These are phyloP conservation scores for Striga hermonthica DNA, from an alignment of 305 asterid species.

Conservation along the genomic window DNA sequence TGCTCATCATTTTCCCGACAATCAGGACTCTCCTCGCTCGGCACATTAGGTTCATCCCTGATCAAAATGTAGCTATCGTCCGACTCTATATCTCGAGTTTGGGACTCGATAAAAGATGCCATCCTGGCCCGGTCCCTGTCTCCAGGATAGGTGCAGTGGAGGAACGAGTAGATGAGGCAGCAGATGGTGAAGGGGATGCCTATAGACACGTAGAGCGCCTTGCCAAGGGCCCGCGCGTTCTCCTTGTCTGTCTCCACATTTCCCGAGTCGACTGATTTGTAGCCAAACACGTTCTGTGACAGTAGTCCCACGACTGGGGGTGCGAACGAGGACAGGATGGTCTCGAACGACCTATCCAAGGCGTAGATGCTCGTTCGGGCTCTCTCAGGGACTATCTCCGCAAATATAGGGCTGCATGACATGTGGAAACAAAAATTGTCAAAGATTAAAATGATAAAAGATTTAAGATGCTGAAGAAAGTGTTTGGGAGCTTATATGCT, in stretches of 20 bases:
- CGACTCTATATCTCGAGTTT: constrained; percentile 39
- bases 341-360: constrained; percentile 73
- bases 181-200: constrained; percentile 67
- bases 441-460: no score
- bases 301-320: constrained; percentile 64
- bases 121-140: constrained; percentile 72
- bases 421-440: background rate
- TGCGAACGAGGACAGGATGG: constrained; percentile 68
- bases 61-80: constrained; percentile 26
- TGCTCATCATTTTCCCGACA: constrained; percentile 44
- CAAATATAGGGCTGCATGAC: constrained; percentile 71
- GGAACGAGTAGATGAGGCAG: constrained; percentile 57
- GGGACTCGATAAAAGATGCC: constrained; percentile 52
- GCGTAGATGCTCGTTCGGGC: constrained; percentile 82
- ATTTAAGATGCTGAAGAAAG: no score
- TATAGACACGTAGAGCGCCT: constrained; percentile 73
- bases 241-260: constrained; percentile 53
- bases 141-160: constrained; percentile 68
- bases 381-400: constrained; percentile 79
- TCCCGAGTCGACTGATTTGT: constrained; percentile 47
- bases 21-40: constrained; percentile 25
- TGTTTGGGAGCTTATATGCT: no score
- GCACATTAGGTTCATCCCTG: constrained; percentile 28
- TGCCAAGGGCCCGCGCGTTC: constrained; percentile 71
- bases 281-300: constrained; percentile 62